phyloP scores from a whole-genome alignment of 2,329 filamentous ascomycete genomes.

The Neodidymelliopsis sp. region DNA sequence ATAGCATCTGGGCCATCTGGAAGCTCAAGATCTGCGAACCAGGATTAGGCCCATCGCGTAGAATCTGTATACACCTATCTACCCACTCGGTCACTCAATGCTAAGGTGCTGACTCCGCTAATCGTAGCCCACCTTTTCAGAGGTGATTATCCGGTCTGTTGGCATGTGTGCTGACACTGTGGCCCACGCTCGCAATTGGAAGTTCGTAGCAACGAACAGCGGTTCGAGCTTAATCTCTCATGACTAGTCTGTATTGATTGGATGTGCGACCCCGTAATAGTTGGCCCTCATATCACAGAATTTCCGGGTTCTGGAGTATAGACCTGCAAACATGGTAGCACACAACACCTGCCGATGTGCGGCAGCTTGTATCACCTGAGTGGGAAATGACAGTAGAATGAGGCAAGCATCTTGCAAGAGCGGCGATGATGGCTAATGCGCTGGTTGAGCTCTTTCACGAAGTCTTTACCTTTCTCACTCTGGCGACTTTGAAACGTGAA shows the following conservation, averaged over 20 bases:
- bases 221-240: neutral
- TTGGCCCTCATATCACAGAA: neutral
- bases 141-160: neutral
- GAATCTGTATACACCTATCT: conserved; percentile 1
- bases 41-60: conserved; percentile 1
- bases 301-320: neutral
- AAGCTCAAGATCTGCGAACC: conserved; percentile 6
- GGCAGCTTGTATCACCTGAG: conserved; percentile 7
- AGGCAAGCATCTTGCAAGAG: neutral
- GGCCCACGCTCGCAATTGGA: neutral
- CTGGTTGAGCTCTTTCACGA: neutral
- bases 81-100: conserved; percentile 6
- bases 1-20: neutral
- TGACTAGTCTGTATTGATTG: neutral
- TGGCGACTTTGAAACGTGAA: too few species aligned
- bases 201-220: neutral
- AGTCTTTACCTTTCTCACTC: too few species aligned
- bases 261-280: neutral
- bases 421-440: neutral
- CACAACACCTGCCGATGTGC: conserved; percentile 10
- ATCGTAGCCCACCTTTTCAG: neutral
- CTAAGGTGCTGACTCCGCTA: conserved; percentile 1
- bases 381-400: conserved; percentile 5
- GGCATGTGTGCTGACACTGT: neutral
- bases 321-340: neutral